These are phyloP conservation scores for Yamadazyma dendronema DNA, from an alignment of 1,139 yeast species.

Conservation along the genomic window DNA sequence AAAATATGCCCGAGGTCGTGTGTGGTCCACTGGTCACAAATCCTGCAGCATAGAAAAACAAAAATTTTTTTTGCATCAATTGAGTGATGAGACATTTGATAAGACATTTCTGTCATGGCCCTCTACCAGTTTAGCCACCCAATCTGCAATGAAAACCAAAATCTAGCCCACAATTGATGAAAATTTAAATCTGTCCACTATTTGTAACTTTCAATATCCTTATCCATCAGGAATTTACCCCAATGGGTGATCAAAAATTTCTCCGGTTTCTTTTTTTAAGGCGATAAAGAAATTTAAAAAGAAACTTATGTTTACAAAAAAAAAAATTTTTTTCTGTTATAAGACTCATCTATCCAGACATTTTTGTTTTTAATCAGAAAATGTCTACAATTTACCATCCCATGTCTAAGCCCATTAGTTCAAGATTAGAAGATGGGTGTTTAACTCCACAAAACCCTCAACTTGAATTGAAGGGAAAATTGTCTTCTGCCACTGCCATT, in stretches of 20 bases:
- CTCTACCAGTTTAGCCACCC: no score
- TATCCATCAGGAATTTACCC: neutral
- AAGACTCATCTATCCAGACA: conserved; percentile 10
- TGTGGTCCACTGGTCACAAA: conserved; percentile 2
- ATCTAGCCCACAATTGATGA: neutral
- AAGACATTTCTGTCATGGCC: conserved; percentile 1
- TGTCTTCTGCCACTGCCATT: neutral
- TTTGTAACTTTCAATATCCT: neutral
- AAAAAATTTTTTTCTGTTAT: conserved; percentile 11
- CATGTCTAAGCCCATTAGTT: conserved; percentile 21
- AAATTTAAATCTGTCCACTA: neutral
- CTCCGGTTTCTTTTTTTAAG: conserved; percentile 6
- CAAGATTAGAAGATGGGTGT: conserved; percentile 33
- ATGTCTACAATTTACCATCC: conserved; percentile 39
- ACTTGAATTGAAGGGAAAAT: conserved; percentile 9
- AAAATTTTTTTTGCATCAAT: conserved; percentile 6
- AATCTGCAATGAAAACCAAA: no score
- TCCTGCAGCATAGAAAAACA: conserved; percentile 5
- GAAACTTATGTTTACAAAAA: conserved; percentile 12
- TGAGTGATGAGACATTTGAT: conserved; percentile 5
- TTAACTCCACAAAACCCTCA: conserved; percentile 33
- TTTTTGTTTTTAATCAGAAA: conserved; percentile 1
- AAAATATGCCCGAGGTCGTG: conserved; percentile 5
- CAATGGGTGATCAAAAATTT: neutral
- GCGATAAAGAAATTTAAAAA: conserved; percentile 11